phyloP scores from a whole-genome alignment of 2,329 filamentous ascomycete species.

The Hypoxylon sp. region DNA sequence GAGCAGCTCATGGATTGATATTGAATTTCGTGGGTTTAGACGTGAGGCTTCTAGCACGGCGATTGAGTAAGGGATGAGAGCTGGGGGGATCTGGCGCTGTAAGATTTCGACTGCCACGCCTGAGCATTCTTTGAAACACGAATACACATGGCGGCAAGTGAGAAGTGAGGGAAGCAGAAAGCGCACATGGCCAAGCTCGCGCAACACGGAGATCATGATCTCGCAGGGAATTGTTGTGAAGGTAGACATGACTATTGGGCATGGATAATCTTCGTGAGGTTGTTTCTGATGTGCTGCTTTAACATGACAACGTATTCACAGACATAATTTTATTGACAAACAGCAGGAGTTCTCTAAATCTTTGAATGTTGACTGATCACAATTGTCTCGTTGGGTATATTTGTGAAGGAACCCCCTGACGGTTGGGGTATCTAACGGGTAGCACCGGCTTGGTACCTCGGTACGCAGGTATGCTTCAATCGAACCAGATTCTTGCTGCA shows the following conservation, averaged over 20 bases:
- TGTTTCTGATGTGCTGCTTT: constrained; percentile 10
- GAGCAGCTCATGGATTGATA: constrained; percentile 7
- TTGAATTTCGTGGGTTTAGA: constrained; percentile 11
- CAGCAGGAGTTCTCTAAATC: no score
- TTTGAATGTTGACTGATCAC: no score
- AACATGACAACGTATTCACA: constrained; percentile 11
- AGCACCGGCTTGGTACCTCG: no score
- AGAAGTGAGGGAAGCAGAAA: constrained; percentile 19
- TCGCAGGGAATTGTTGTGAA: constrained; percentile 16
- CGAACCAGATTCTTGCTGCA: no score
- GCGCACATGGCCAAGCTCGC: constrained; percentile 15
- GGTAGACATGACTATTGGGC: constrained; percentile 11
- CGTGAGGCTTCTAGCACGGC: constrained; percentile 19
- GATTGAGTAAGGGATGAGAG: constrained; percentile 19
- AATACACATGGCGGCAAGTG: constrained; percentile 24
- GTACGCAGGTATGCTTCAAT: no score
- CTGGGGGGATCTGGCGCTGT: constrained; percentile 12
- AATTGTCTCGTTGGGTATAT: no score
- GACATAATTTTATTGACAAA: no score
- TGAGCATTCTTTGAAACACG: constrained; percentile 19
- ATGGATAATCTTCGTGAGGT: constrained; percentile 12
- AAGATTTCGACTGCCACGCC: constrained; percentile 14
- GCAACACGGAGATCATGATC: constrained; percentile 15
- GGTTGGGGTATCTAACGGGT: no score
- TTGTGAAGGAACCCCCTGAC: no score